Conservation (phyloP, 2,329 filamentous ascomycete species). For the Arachnopeziza araneosa region DNA sequence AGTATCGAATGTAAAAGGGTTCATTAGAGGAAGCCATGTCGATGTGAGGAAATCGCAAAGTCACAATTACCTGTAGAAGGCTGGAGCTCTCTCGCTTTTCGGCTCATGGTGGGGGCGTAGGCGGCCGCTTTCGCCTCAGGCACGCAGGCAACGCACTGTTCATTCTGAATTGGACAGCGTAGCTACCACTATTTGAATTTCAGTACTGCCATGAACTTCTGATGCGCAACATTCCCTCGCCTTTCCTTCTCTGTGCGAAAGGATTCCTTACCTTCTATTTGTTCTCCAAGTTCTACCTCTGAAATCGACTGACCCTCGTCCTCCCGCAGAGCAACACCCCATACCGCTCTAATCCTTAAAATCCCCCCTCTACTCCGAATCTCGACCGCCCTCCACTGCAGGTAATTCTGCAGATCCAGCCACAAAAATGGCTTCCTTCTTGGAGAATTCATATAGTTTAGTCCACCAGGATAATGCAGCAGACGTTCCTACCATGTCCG, state of each 20-base stretch:
- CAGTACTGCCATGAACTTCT: slow-evolving; percentile 16
- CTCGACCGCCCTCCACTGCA: slow-evolving; percentile 20
- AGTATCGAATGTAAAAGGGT: slow-evolving; percentile 93
- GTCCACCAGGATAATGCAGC: slow-evolving; percentile 97
- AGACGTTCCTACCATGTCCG: slow-evolving; percentile 83
- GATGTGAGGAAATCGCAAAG: background rate
- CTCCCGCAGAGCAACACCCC: slow-evolving; percentile 7
- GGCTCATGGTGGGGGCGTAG: background rate
- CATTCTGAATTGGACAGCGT: slow-evolving; percentile 17
- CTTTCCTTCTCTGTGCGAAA: slow-evolving; percentile 15
- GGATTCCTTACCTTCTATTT: slow-evolving; percentile 10
- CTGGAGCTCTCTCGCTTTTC: slow-evolving; percentile 16
- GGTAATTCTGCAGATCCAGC: slow-evolving; percentile 9
- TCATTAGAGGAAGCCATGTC: slow-evolving; percentile 47
- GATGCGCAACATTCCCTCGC: slow-evolving; percentile 23
- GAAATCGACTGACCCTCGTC: slow-evolving; percentile 6
- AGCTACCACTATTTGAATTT: slow-evolving; percentile 13
- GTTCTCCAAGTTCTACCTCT: slow-evolving; percentile 8
- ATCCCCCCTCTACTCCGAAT: slow-evolving; percentile 11
- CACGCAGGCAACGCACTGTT: background rate
- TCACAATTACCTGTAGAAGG: slow-evolving; percentile 11
- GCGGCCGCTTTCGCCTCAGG: background rate
- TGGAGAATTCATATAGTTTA: slow-evolving; percentile 92
- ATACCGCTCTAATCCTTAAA: slow-evolving; percentile 11
- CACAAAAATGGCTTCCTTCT: slow-evolving; percentile 81